Conservation (phyloP, 2,329 filamentous ascomycete species). For the Coniochaeta sp. region DNA sequence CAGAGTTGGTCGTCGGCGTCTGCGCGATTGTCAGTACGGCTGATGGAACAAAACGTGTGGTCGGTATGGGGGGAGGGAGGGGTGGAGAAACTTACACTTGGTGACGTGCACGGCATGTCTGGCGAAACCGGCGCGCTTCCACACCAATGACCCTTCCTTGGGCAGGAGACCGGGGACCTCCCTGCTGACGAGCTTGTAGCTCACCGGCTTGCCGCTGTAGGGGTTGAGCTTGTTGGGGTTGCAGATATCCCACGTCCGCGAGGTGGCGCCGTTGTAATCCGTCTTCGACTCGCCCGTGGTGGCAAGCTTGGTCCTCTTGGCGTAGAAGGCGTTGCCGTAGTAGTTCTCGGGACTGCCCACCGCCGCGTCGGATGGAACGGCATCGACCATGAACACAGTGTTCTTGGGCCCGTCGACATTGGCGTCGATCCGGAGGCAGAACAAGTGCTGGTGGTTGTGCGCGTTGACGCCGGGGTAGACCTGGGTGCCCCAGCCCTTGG, state of each 20-base stretch:
- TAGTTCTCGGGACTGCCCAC: conserved; percentile 77
- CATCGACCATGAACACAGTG: conserved; percentile 78
- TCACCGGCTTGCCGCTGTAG: conserved; percentile 75
- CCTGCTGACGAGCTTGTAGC: conserved; percentile 84
- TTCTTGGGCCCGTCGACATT: conserved; percentile 83
- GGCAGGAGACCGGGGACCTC: conserved; percentile 75
- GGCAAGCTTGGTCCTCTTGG: conserved; percentile 71
- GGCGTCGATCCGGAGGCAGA: conserved; percentile 81
- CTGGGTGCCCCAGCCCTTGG: conserved; percentile 82
- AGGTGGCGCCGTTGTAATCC: conserved; percentile 75
- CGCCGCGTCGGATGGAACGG: conserved; percentile 60
- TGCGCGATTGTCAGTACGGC: conserved; percentile 20
- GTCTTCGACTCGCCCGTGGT: conserved; percentile 63
- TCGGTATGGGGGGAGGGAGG: neutral
- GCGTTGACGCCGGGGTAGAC: conserved; percentile 81
- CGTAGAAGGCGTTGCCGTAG: conserved; percentile 87
- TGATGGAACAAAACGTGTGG: neutral
- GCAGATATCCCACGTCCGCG: conserved; percentile 83
- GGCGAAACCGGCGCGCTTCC: conserved; percentile 85
- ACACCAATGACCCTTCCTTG: conserved; percentile 74
- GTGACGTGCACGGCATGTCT: conserved; percentile 84
- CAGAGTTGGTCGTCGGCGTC: conserved; percentile 77
- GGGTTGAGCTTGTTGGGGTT: conserved; percentile 82
- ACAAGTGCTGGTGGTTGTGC: conserved; percentile 93
- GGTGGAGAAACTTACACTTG: conserved; percentile 61